phyloP scores from a whole-genome alignment of 805 yeast species.

The Kodamaea sagamina region DNA sequence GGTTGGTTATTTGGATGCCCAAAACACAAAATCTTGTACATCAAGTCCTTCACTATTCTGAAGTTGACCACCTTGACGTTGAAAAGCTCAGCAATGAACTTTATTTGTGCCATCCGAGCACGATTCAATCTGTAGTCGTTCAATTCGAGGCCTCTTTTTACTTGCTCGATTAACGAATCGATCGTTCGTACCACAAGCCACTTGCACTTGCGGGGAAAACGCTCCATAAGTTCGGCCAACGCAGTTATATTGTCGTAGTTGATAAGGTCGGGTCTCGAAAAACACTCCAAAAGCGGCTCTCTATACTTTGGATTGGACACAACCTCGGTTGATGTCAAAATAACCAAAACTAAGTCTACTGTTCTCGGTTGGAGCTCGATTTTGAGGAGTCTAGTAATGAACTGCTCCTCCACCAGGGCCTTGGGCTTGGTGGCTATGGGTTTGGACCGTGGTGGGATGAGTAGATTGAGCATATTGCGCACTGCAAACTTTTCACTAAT shows the following conservation, averaged over 20 bases:
- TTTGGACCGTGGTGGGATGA: constrained; percentile 65
- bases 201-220: constrained; percentile 28
- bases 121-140: constrained; percentile 62
- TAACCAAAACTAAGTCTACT: constrained; percentile 19
- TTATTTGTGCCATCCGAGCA: constrained; percentile 59
- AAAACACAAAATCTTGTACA: constrained; percentile 58
- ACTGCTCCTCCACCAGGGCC: constrained; percentile 20
- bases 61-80: constrained; percentile 49
- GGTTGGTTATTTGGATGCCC: constrained; percentile 64
- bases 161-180: constrained; percentile 66
- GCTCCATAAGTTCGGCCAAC: constrained; percentile 49
- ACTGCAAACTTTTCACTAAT: constrained; percentile 60
- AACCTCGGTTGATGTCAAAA: constrained; percentile 8
- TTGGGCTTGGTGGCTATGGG: constrained; percentile 13
- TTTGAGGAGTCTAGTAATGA: constrained; percentile 52
- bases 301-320: constrained; percentile 20
- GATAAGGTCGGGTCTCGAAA: constrained; percentile 62
- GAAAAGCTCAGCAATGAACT: constrained; percentile 59
- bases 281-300: constrained; percentile 37
- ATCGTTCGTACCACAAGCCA: constrained; percentile 48
- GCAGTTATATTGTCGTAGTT: constrained; percentile 55
- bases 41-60: constrained; percentile 49
- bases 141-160: constrained; percentile 64
- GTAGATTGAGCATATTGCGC: constrained; percentile 52
- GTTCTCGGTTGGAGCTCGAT: constrained; percentile 48